Evolutionary conservation across 2,329 filamentous ascomycete species (phyloP).

Genomic region (Xylaria sp.): DNA sequence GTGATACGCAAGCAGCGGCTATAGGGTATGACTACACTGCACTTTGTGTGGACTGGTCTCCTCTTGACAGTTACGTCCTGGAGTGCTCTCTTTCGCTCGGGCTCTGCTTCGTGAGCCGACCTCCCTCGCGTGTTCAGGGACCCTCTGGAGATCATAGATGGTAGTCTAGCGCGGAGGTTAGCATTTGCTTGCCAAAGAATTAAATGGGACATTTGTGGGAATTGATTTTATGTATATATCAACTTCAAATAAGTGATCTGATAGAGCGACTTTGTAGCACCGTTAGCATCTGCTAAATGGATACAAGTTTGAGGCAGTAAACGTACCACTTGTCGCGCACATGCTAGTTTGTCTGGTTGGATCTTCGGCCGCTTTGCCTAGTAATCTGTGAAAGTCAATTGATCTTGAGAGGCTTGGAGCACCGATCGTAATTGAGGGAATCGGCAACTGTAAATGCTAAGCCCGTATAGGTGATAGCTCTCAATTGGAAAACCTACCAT

Average conservation of each 20-base stretch:
- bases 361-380: not conserved
- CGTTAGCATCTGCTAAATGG: not conserved
- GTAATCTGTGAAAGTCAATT: not conserved
- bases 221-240: not conserved
- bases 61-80: slow-evolving; percentile 30
- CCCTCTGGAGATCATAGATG: slow-evolving; percentile 6
- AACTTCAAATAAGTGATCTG: not conserved
- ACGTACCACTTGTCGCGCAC: not conserved
- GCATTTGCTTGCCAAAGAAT: not conserved
- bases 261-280: not conserved
- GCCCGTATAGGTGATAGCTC: not conserved
- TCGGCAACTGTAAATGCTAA: not conserved
- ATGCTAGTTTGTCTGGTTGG: not conserved
- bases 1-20: slow-evolving; percentile 20
- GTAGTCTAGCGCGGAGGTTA: not conserved
- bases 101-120: slow-evolving; percentile 26
- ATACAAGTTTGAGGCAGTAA: not conserved
- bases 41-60: slow-evolving; percentile 16
- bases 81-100: slow-evolving; percentile 28
- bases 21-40: slow-evolving; percentile 27
- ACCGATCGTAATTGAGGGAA: not conserved
- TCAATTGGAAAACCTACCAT: not conserved
- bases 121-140: slow-evolving; percentile 28
- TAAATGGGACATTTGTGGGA: not conserved
- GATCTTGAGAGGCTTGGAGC: not conserved